Evolutionary conservation across 169 alveolate genomes (phyloP).

Genomic region (Eimeria acervulina): DNA sequence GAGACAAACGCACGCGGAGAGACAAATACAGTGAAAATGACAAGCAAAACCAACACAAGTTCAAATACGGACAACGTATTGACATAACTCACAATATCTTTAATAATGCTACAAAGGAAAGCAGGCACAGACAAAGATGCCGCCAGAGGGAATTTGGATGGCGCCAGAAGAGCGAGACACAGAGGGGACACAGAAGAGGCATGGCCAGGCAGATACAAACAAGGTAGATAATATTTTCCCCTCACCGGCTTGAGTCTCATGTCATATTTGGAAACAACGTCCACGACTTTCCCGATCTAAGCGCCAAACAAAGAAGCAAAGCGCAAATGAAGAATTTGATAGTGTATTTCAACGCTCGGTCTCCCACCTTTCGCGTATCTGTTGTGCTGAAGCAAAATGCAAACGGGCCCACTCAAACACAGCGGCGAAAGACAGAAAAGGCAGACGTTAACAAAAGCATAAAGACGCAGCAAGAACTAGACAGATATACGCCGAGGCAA

Average conservation of each 20-base stretch:
- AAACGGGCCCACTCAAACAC: neutral
- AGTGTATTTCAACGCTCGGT: neutral
- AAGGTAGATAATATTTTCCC: too few relatives aligned
- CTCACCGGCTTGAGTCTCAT: conserved; percentile 41
- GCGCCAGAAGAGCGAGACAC: too few relatives aligned
- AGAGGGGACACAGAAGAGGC: neutral
- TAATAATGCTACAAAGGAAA: too few relatives aligned
- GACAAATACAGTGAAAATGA: neutral
- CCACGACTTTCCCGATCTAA: neutral
- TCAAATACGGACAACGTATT: neutral
- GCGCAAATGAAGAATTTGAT: neutral
- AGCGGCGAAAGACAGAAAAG: neutral
- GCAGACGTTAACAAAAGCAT: neutral
- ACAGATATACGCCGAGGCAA: neutral
- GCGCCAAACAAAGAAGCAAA: neutral
- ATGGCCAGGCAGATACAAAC: neutral
- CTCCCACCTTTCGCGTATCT: neutral
- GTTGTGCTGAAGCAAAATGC: neutral
- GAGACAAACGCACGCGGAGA: neutral
- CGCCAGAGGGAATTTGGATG: too few relatives aligned
- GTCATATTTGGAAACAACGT: conserved; percentile 16
- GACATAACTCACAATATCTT: neutral
- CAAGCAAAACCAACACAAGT: neutral
- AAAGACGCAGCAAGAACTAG: too few relatives aligned
- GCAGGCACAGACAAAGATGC: neutral